phyloP scores from a whole-genome alignment of 176 grass and related monocot genomes.

The Raddia guianensis region DNA sequence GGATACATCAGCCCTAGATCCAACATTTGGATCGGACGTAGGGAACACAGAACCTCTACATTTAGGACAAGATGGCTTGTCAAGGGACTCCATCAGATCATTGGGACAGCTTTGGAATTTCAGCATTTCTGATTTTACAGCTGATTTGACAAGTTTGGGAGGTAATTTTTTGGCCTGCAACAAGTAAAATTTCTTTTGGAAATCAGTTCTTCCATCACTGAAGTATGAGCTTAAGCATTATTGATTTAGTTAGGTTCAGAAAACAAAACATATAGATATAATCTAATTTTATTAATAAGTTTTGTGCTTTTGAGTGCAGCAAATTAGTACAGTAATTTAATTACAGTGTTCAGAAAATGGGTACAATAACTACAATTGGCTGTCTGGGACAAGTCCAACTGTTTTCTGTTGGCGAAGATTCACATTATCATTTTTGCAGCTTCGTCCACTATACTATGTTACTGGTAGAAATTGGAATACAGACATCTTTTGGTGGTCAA shows the following conservation, averaged over 20 bases:
- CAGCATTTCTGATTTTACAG: conserved; percentile 89
- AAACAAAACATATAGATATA: conserved; percentile 8
- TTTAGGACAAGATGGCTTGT: conserved; percentile 72
- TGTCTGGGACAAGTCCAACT: background rate
- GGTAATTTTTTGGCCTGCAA: conserved; percentile 49
- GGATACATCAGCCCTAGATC: conserved; percentile 74
- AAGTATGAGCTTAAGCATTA: background rate
- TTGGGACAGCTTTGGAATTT: conserved; percentile 98
- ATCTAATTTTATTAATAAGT: background rate
- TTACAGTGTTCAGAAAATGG: background rate
- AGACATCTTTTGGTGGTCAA: background rate
- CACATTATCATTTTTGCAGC: background rate
- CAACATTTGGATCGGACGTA: conserved; percentile 70
- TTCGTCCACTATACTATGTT: background rate
- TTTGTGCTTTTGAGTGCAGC: background rate
- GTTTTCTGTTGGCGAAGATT: background rate
- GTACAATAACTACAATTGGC: background rate
- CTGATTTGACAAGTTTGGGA: conserved; percentile 91
- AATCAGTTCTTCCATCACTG: background rate
- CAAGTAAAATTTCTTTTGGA: conserved; percentile 15
- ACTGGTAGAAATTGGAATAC: conserved; percentile 10
- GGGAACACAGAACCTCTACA: conserved; percentile 67
- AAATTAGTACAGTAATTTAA: background rate
- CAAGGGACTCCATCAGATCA: conserved; percentile 83
- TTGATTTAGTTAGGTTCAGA: background rate